phyloP scores from a whole-genome alignment of 257 asterid species.

The Oldenlandia corymbosa region DNA sequence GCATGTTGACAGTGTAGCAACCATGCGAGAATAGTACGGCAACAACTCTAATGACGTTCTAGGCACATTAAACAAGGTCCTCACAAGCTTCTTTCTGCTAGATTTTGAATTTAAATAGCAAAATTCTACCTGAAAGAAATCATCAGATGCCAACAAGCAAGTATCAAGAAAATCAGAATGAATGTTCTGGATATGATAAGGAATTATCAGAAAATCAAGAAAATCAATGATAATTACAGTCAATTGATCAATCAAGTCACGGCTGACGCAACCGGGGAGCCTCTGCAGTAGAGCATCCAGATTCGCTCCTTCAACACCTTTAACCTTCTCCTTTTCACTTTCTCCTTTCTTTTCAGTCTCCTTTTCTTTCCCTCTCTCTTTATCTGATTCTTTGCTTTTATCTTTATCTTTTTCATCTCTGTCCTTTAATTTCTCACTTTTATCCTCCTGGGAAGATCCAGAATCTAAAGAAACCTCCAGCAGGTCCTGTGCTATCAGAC shows the following conservation, averaged over 20 bases:
- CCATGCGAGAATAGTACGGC: slow-evolving; percentile 97
- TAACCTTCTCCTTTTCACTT: slow-evolving; percentile 78
- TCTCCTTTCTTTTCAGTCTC: slow-evolving; percentile 77
- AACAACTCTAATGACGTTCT: slow-evolving; percentile 91
- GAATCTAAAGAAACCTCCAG: slow-evolving; percentile 55
- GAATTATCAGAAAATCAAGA: slow-evolving; percentile 17
- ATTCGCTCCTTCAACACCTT: slow-evolving; percentile 87
- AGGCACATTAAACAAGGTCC: slow-evolving; percentile 94
- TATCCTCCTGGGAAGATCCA: slow-evolving; percentile 51
- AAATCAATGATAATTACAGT: slow-evolving; percentile 52
- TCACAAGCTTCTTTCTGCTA: slow-evolving; percentile 89
- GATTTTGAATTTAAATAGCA: slow-evolving; percentile 97
- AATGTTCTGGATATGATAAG: slow-evolving; percentile 10
- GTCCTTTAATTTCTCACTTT: slow-evolving; percentile 54
- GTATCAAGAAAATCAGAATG: slow-evolving; percentile 17
- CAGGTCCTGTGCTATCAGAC: slow-evolving; percentile 43
- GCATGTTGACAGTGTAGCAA: slow-evolving; percentile 89
- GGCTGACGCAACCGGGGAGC: slow-evolving; percentile 96
- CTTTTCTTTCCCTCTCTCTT: slow-evolving; percentile 82
- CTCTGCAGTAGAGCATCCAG: slow-evolving; percentile 85
- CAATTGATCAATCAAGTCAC: slow-evolving; percentile 95
- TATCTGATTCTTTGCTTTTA: slow-evolving; percentile 47
- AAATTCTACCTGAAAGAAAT: slow-evolving; percentile 78
- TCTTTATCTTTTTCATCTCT: slow-evolving; percentile 77
- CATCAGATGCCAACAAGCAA: slow-evolving; percentile 15